Evolutionary conservation across 2,329 filamentous ascomycete genomes (phyloP).

Genomic region (Lasiodiplodia sp.): DNA sequence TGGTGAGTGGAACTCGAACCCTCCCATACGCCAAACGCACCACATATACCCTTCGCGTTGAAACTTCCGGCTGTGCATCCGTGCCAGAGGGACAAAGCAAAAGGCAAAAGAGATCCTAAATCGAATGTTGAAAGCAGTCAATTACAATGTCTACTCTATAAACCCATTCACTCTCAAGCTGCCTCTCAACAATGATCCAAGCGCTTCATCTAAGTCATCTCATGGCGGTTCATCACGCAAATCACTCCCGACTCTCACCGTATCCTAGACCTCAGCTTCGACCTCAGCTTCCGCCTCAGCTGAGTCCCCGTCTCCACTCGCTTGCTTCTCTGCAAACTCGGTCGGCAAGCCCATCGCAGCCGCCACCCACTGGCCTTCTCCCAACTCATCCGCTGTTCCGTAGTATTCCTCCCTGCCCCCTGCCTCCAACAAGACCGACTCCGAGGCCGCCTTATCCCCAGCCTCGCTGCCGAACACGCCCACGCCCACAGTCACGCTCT

Average conservation of each 20-base stretch:
- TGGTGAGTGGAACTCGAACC: too few species aligned
- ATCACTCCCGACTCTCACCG: not conserved
- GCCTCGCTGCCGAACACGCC: conserved; percentile 10
- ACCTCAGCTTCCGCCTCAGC: not conserved
- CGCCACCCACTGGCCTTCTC: not conserved
- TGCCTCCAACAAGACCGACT: conserved; percentile 19
- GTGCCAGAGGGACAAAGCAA: not conserved
- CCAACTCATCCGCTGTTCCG: not conserved
- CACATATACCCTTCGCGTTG: not conserved
- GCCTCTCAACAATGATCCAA: not conserved
- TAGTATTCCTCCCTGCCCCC: conserved; percentile 15
- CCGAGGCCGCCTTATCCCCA: conserved; percentile 12
- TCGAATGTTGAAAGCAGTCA: not conserved
- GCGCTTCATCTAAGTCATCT: not conserved
- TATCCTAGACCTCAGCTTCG: not conserved
- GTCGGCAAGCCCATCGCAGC: conserved; percentile 3
- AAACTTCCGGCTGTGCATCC: not conserved
- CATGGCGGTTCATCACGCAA: conserved; percentile 4
- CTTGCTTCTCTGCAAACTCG: not conserved
- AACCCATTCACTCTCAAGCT: not conserved
- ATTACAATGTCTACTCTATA: not conserved
- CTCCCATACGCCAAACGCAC: too few species aligned
- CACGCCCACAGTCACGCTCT: conserved; percentile 63
- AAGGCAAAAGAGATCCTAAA: not conserved
- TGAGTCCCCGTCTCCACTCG: not conserved